Evolutionary conservation across 2,329 filamentous ascomycete species (phyloP).

Genomic region (Elsinoe necatrix): DNA sequence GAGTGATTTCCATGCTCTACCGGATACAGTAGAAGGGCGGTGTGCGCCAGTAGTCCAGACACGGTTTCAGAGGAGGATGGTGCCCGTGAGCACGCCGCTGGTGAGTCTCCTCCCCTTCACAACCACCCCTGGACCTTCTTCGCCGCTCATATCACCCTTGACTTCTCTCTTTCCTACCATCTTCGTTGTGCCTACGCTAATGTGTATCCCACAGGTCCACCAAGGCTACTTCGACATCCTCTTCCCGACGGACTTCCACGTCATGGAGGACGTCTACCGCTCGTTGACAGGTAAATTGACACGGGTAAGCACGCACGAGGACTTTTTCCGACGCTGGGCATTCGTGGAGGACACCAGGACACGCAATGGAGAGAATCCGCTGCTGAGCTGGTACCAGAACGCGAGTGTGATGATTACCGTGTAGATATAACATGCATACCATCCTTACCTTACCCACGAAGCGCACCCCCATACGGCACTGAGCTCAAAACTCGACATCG

Average conservation of each 20-base stretch:
- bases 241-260: slow-evolving; percentile 89
- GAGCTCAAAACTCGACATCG: no score
- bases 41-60: slow-evolving; percentile 97
- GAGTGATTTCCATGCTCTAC: slow-evolving; percentile 81
- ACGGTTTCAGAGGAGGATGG: slow-evolving; percentile 74
- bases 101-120: slow-evolving; percentile 47
- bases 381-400: slow-evolving; percentile 91
- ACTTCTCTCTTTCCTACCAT: not conserved
- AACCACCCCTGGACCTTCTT: no score
- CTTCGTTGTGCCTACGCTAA: not conserved
- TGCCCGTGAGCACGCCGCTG: slow-evolving; percentile 82
- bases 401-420: slow-evolving; percentile 86
- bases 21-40: slow-evolving; percentile 71
- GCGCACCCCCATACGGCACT: no score
- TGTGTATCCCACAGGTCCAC: slow-evolving; percentile 53
- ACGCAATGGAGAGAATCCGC: slow-evolving; percentile 81
- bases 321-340: slow-evolving; percentile 85
- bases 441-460: no score
- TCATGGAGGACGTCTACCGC: slow-evolving; percentile 86
- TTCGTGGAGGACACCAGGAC: slow-evolving; percentile 85
- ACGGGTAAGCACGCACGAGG: slow-evolving; percentile 73
- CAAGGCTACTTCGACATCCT: slow-evolving; percentile 99
- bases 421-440: slow-evolving; percentile 37
- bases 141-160: no score
- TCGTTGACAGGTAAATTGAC: slow-evolving; percentile 89